Base-by-base conservation (phyloP, 2,329 filamentous ascomycete species). In the Fusarium odoratissimum region DNA sequence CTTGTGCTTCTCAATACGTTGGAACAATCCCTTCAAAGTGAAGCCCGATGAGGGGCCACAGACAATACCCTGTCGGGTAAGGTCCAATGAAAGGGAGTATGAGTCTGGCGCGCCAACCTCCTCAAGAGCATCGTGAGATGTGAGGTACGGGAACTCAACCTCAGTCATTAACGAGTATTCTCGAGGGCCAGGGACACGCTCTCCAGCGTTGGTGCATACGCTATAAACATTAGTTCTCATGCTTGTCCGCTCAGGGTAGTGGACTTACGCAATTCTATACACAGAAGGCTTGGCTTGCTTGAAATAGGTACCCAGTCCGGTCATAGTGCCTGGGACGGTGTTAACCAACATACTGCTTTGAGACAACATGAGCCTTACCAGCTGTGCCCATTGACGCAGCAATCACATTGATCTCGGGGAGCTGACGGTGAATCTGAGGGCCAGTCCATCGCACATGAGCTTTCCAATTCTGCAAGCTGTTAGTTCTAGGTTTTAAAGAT, bases 1-100 rank as follows among this genome's bases (percentile, higher is more conserved):
- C 75, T 89, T 89, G 23, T 79, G 78, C 69, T 84, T 86, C 60
- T 83, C 81, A 5, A 90, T 76, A 63, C 85, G 84, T 55, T 88
- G 83, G 67, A 86, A 83, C 16, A 87, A 77, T 21, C 89, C 87
- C 58, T 85, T 76, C 6, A 91, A 79, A 38, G 87, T 88, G 73
- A 90, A 87, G 0, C 89, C 89, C 0, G 88, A 90, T 0, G 88
- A 90, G 3, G 89, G 89, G 0, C 89, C 89, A 56, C 86, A 89
- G 11, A 91, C 83, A n/a, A 91, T 80, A 0, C 89, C 89, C 60
- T 90, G 83, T 5, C 89, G 84, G 19, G 85, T 88, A 16, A 91
- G 80, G 19, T 86, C 81, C 61, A 91, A 76, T 0, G 88, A 91
- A 17, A 88, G 73, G 0, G 82, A 80, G 74, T 85, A 91, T 1